These are phyloP conservation scores for Cynara cardunculus DNA, from an alignment of 129 eudicot species.

Conservation along the genomic window DNA sequence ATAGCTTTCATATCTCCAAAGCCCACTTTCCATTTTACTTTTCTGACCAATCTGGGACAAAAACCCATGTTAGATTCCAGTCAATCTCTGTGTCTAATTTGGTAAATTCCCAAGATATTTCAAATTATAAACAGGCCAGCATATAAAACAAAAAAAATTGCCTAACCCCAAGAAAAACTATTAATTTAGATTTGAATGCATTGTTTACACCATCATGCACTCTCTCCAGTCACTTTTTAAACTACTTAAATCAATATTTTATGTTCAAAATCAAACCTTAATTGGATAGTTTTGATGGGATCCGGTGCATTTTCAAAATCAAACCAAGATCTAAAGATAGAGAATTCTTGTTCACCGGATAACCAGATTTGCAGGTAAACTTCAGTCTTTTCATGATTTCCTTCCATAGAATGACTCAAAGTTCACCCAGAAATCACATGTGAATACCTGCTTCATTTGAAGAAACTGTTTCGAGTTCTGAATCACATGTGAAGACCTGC, in stretches of 20 bases:
- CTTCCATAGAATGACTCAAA: not conserved
- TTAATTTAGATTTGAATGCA: constrained; percentile 17
- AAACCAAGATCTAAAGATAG: constrained; percentile 46
- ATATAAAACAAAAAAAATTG: constrained; percentile 67
- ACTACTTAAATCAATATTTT: constrained; percentile 41
- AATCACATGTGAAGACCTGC: not conserved
- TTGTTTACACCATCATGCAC: constrained; percentile 34
- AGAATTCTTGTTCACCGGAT: constrained; percentile 18
- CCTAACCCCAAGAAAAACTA: constrained; percentile 53
- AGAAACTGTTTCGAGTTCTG: constrained; percentile 6
- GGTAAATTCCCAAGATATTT: constrained; percentile 28
- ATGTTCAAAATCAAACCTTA: constrained; percentile 30
- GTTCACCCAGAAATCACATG: not conserved
- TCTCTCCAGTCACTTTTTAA: constrained; percentile 54
- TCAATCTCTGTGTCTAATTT: constrained; percentile 19
- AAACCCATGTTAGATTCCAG: constrained; percentile 48
- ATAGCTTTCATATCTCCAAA: constrained; percentile 47
- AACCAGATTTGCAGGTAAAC: constrained; percentile 33
- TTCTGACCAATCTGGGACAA: constrained; percentile 49
- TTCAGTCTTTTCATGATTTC: constrained; percentile 7
- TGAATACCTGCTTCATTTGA: not conserved
- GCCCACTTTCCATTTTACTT: constrained; percentile 35
- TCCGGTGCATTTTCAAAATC: not conserved
- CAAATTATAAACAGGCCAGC: constrained; percentile 44
- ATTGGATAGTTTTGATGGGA: too few relatives aligned